Evolutionary conservation across 768 basidiomycete genomes (phyloP), one percentile per base, ranked within the genome.

Genomic region (Cyclocybe aegerita): DNA sequence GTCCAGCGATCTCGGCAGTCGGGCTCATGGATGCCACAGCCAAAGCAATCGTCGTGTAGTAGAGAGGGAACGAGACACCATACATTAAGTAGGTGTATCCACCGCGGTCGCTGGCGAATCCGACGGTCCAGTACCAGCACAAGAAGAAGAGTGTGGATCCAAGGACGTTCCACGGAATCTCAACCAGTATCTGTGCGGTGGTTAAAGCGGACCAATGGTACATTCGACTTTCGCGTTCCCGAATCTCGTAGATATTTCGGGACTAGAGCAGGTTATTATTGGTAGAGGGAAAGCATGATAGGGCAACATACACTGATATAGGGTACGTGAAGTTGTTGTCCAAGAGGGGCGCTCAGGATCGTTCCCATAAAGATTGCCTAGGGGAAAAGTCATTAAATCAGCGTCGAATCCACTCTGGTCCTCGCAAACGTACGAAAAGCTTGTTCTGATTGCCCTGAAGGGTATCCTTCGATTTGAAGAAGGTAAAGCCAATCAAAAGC

Each of bases 81-180:
- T 78, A 65, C 46, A 81, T 68, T 6, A 88, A 71, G 63, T 78
- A 85, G 1, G 79, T 82, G 64, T 77, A 86, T 3, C 75, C 86
- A 1, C 70, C 83, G 36, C 85, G 71, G 9, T 74, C 71, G 5
- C 59, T 70, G 2, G 72, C 71, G 60, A 82, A 82, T 1, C 82
- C 85, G 16, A 87, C 82, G 1, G 85, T 84, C 81, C 82, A 88
- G 63, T 78, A 89, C 86, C 86, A 89, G 61, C 81, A 85, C 14
- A 83, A 60, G 71, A 82, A 89, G 72, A 82, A 83, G 4, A 88
- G 40, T 0, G 76, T 71, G 0, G 84, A 80, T 17, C 81, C 81
- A 1, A 83, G 10, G 12, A 86, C 78, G 54, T 86, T 85, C 81
- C 82, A 86, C 0, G 85, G 85, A 2, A 86, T 53, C 54, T 86